A percentile compares a stretch with the other conserved stretches of the same genome.
Conservation (phyloP, 306 rosid genomes). For the Vigna reflexopilosa region DNA sequence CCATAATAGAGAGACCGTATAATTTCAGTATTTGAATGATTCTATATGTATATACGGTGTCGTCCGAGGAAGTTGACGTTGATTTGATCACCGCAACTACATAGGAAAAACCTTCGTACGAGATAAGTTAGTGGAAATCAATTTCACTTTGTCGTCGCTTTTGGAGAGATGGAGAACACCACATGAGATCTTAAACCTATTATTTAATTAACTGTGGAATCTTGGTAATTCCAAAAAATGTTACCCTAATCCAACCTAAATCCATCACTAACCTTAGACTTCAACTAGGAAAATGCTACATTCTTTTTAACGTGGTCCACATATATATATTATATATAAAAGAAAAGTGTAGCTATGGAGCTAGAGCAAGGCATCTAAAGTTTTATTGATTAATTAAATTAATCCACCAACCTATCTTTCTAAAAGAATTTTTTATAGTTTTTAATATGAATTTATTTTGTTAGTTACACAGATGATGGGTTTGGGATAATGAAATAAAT, state of each 20-base stretch:
- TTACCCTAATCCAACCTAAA: conserved; percentile 5
- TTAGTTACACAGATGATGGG: conserved; percentile 35
- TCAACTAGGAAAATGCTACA: neutral
- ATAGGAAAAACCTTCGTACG: no score
- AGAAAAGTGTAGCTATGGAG: conserved; percentile 5
- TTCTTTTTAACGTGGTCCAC: neutral
- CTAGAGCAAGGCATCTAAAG: neutral
- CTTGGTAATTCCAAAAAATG: conserved; percentile 18
- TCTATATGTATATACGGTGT: no score
- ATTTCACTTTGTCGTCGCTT: no score
- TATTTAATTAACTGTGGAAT: conserved; percentile 35
- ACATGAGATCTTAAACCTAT: conserved; percentile 10
- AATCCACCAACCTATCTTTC: conserved; percentile 42
- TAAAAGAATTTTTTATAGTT: neutral
- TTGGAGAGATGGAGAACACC: no score
- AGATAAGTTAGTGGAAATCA: no score
- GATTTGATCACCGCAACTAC: no score
- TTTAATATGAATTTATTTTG: conserved; percentile 33
- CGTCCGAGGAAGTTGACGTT: no score
- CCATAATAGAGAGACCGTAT: no score
- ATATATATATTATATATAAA: neutral
- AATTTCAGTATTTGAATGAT: no score
- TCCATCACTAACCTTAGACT: neutral
- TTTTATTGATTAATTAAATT: conserved; percentile 5
- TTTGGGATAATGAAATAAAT: conserved; percentile 44